Evolutionary conservation across 164 flowering plant genomes (phyloP), one percentile per base, ranked within the genome.

Genomic region (Piper betle): DNA sequence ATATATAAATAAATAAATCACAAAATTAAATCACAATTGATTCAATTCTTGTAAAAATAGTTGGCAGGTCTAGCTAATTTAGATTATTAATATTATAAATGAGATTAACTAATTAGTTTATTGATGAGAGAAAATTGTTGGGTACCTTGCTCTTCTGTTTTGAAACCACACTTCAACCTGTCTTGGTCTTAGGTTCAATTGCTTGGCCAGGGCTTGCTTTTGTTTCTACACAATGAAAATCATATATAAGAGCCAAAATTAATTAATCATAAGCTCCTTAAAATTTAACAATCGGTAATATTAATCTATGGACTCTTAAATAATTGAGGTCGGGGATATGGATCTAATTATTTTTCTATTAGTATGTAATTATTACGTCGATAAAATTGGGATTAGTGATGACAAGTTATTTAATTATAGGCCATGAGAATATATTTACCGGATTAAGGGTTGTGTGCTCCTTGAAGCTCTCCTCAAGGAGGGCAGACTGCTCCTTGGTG

Each of bases 91-190:
- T 10, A 6, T 46, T 46, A 46, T 46, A 15, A 6, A 46, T 10
- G 33, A 2, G 33, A 10, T 46, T 3, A 46, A 8, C 11, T 42
- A 42, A 46, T 46, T 2, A 46, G 0, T 9, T 10, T 2, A 3
- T 46, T 15, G 15, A 12, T 15, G 15, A 10, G 50, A 15, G 50
- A 42, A 10, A 10, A 53, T 16, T 15, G 6, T 3, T 39, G 4
- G 10, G 9, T 59, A 87, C 95, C 95, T 89, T 62, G 97, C 97
- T 77, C 97, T 76, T 64, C 97, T 77, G 64, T 89, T 89, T 62
- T 89, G 97, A 67, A 89, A 89, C 97, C 97, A 89, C 0, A 89
- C 97, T 74, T 89, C 97, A 16, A 89, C 91, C 72, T 89, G 94
- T 42, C 97, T 65, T 0, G 97, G 87, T 68, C 91, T 73, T 8